These are phyloP conservation scores for Triadica sebifera DNA, from an alignment of 345 rosid species.

Conservation along the genomic window DNA sequence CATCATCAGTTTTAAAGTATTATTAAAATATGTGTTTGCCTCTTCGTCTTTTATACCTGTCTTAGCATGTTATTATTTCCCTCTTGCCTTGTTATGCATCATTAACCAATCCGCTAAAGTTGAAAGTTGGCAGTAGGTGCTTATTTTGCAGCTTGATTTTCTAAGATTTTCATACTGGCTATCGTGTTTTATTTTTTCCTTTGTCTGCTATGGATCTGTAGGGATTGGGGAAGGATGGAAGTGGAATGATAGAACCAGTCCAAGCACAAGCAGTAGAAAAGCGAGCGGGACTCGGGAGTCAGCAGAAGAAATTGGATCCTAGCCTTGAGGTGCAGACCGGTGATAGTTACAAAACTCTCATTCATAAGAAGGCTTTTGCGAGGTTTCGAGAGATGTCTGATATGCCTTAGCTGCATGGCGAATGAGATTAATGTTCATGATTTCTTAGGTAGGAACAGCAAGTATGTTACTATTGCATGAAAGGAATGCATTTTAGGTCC, in stretches of 20 bases:
- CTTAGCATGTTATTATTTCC: background rate
- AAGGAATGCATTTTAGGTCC: too few species aligned
- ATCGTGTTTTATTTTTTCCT: slow-evolving; percentile 20
- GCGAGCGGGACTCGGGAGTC: slow-evolving; percentile 97
- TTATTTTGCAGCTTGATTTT: background rate
- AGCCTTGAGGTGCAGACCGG: slow-evolving; percentile 89
- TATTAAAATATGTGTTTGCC: background rate
- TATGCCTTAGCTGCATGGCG: background rate
- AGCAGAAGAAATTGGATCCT: slow-evolving; percentile 76
- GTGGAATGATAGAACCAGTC: slow-evolving; percentile 92
- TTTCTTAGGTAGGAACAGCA: too few species aligned
- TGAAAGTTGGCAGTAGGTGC: slow-evolving; percentile 10
- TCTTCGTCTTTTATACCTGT: background rate
- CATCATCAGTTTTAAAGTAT: background rate
- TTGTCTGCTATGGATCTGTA: slow-evolving; percentile 30
- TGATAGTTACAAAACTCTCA: slow-evolving; percentile 86
- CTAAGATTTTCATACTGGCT: slow-evolving; percentile 25
- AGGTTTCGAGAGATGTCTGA: slow-evolving; percentile 90
- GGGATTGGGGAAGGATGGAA: slow-evolving; percentile 97
- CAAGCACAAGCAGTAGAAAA: slow-evolving; percentile 72
- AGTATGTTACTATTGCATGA: too few species aligned
- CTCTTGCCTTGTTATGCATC: background rate
- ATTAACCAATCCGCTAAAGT: background rate
- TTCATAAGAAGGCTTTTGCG: slow-evolving; percentile 91
- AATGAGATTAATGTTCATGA: too few species aligned